These are phyloP conservation scores for Haematococcus lacustris DNA, from an alignment of 139 green algal genomes.

Conservation along the genomic window DNA sequence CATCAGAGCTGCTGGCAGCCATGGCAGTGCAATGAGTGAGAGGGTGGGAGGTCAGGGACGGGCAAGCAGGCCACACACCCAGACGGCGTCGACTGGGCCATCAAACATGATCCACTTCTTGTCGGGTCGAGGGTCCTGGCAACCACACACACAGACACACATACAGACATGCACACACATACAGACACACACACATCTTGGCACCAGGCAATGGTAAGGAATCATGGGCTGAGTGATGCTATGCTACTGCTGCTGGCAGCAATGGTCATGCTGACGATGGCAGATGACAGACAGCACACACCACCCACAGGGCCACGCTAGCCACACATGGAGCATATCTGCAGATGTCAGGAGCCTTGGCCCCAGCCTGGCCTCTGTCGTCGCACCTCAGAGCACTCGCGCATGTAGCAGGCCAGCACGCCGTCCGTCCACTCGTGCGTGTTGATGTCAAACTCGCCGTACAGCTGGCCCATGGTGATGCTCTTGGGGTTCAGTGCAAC, in stretches of 20 bases:
- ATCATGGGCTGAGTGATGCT: neutral
- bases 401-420: constrained; percentile 76
- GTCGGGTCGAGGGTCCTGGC: constrained; percentile 52
- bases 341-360: no score
- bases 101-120: constrained; percentile 86
- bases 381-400: constrained; percentile 55
- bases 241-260: no score
- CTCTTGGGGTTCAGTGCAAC: constrained; percentile 69
- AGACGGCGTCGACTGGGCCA: constrained; percentile 68
- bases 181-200: neutral
- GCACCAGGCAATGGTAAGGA: neutral
- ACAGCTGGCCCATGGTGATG: constrained; percentile 77
- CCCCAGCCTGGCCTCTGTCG: no score
- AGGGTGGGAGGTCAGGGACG: neutral
- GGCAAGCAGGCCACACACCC: constrained; percentile 22
- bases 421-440: constrained; percentile 79
- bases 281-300: no score
- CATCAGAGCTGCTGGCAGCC: no score
- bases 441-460: constrained; percentile 74
- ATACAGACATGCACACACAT: constrained; percentile 1
- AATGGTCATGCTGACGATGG: no score
- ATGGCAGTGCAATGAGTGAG: neutral
- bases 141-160: constrained; percentile 4
- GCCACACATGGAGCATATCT: no score
- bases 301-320: no score